Base-by-base conservation (phyloP, 495 filamentous ascomycete species). In the Penicillium bovifimosum region DNA sequence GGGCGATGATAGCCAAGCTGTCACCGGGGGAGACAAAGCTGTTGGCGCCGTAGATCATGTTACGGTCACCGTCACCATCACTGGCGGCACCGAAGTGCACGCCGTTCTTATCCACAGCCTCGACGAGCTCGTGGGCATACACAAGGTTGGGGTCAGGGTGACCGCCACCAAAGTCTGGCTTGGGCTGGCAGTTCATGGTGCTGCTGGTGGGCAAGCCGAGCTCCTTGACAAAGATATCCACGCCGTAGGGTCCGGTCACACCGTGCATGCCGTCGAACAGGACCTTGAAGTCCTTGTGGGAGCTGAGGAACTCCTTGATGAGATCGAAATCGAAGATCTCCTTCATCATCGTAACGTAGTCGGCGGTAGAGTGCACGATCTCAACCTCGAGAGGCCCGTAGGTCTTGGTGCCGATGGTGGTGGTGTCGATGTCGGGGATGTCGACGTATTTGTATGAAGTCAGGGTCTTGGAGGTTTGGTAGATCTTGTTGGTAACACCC, bases 41-140 rank as follows among this genome's bases (percentile, higher is more conserved):
- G 63, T 93, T 90, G 58, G 91, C 92, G 52, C 93, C 93, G 69
- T 98, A 98, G 64, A 98, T 97, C 93, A 98, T 98, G 80, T 98
- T 98, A 51, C 93, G 88, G 75, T 98, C 93, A 60, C 93, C 93
- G 61, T 98, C 93, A 56, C 93, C 93, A 59, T 98, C 93, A 61
- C 86, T 91, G 33, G 93, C 93, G 36, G 93, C 93, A 60, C 93
- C 93, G 66, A 98, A 97, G 61, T 93, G 95, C 58, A 98, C 89
- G 31, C 81, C 79, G 59, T 90, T 83, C 74, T 90, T 88, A 72
- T 98, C 87, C 16, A 98, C 93, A 39, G 83, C 88, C 64, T 93
- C 90, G 45, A 98, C 93, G 7, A 98, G 80, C 33, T 91, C 92
- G 72, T 95, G 89, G 1, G 93, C 93, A 58, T 98, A 98, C n/a